Evolutionary conservation across 148 eudicot genomes (phyloP), one percentile per base, ranked within the genome.

Genomic region (Hydrangea macrophylla): DNA sequence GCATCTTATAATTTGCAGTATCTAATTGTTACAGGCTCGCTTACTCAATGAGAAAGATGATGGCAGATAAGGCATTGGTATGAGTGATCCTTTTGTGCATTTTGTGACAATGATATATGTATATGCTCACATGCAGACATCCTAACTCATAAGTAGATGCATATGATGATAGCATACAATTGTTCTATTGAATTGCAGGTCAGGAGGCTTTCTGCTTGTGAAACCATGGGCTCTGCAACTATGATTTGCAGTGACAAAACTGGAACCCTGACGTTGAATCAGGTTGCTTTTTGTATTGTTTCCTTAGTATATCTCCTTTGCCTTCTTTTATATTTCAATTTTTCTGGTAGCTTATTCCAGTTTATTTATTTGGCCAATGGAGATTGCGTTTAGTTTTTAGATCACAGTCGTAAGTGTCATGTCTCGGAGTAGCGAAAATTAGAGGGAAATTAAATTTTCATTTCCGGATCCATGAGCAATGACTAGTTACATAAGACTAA

Each of bases 171-270:
- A 35, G 39, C 4, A 35, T 17, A 25, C 55, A 64, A 2, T 24
- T 62, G 24, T 60, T 53, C 33, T 45, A 55, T 62, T 58, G 48
- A 59, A 58, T 58, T 75, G 60, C 83, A 93, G 98, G 98, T 93
- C 32, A 78, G 98, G 65, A 87, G 98, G 82, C 86, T 93, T 69
- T 93, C 98, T 17, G 98, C 98, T 36, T 93, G 98, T 86, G 98
- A 93, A 83, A 93, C 98, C 7, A 93, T 93, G 98, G 98, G 98
- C 28, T 93, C 98, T 53, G 98, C 98, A 26, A 93, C 98, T 69
- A 93, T 97, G 42, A 93, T 93, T 71, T 93, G 98, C 84, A 93
- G 98, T 70, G 98, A 93, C 71, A 93, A 93, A 77, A 93, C 98
- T 64, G 98, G 98, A 77, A 93, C 76, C 23, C 30, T 73, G 60